Percentiles rank a stretch among this genome's conserved stretches.
phyloP scores from a whole-genome alignment of 2,329 filamentous ascomycete species.

The Colletotrichum abscissum region DNA sequence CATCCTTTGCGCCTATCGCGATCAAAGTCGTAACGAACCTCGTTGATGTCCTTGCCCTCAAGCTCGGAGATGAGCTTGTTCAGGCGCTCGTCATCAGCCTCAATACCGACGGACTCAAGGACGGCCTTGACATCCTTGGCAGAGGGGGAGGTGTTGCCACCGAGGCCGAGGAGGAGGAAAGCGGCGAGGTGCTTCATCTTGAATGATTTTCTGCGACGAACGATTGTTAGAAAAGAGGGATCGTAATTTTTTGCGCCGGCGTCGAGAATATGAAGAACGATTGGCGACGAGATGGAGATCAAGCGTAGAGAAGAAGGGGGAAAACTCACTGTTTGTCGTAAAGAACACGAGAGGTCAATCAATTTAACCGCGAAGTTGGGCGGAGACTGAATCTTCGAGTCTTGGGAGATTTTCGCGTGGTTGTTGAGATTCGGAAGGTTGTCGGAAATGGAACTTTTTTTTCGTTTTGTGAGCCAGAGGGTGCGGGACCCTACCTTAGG shows the following conservation, averaged over 20 bases:
- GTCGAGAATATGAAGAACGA: slow-evolving; percentile 8
- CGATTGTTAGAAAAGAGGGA: slow-evolving; percentile 32
- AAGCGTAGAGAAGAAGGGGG: background rate
- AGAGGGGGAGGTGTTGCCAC: slow-evolving; percentile 90
- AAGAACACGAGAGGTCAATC: slow-evolving; percentile 97
- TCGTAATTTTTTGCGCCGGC: slow-evolving; percentile 34
- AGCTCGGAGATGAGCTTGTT: slow-evolving; percentile 90
- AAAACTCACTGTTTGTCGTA: slow-evolving; percentile 48
- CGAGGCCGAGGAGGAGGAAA: slow-evolving; percentile 96
- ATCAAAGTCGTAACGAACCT: slow-evolving; percentile 68
- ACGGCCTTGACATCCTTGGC: slow-evolving; percentile 88
- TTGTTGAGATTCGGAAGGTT: slow-evolving; percentile 37
- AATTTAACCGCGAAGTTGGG: slow-evolving; percentile 96
- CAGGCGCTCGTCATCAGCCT: slow-evolving; percentile 90
- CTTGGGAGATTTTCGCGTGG: slow-evolving; percentile 57
- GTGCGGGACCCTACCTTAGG: slow-evolving; percentile 37
- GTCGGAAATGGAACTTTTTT: slow-evolving; percentile 40
- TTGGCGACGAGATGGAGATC: background rate
- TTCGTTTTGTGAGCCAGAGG: slow-evolving; percentile 36
- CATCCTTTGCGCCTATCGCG: background rate
- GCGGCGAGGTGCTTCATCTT: slow-evolving; percentile 99
- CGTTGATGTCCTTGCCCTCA: slow-evolving; percentile 90
- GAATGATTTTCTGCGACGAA: slow-evolving; percentile 50
- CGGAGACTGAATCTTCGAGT: slow-evolving; percentile 99
- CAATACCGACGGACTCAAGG: slow-evolving; percentile 93